Conservation (phyloP, 2,329 filamentous ascomycete species). For the Colletotrichum tropicicola region DNA sequence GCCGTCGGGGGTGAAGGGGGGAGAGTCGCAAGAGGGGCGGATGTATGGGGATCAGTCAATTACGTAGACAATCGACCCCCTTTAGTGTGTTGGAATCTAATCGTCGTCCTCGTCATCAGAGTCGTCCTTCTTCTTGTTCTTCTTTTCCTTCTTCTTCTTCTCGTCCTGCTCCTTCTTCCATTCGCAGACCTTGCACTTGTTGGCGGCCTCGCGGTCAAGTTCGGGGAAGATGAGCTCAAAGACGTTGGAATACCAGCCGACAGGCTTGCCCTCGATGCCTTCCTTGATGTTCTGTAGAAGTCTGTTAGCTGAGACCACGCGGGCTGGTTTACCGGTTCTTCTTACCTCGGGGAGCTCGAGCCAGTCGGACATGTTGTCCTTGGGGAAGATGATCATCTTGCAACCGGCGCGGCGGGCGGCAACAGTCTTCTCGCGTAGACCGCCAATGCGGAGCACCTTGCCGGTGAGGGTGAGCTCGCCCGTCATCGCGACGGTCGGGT, state of each 20-base stretch:
- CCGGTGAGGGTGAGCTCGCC: constrained; percentile 96
- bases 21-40: background rate
- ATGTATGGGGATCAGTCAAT: background rate
- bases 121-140: constrained; percentile 29
- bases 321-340: too few relatives aligned
- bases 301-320: too few relatives aligned
- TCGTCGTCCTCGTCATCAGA: constrained; percentile 43
- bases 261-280: constrained; percentile 89
- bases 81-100: background rate
- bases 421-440: constrained; percentile 95
- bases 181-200: constrained; percentile 73
- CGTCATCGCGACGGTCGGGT: constrained; percentile 95
- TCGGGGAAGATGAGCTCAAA: constrained; percentile 90
- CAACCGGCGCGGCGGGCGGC: constrained; percentile 92
- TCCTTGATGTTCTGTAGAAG: constrained; percentile 99
- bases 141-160: constrained; percentile 36
- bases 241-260: constrained; percentile 93
- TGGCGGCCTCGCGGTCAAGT: constrained; percentile 77
- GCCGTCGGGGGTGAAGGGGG: background rate
- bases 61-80: background rate
- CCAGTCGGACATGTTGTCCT: constrained; percentile 97
- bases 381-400: constrained; percentile 92
- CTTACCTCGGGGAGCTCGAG: constrained; percentile 93
- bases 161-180: constrained; percentile 59
- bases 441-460: constrained; percentile 94